Conservation (phyloP, 2,329 filamentous ascomycete genomes). For the Teratosphaeria destructans region DNA sequence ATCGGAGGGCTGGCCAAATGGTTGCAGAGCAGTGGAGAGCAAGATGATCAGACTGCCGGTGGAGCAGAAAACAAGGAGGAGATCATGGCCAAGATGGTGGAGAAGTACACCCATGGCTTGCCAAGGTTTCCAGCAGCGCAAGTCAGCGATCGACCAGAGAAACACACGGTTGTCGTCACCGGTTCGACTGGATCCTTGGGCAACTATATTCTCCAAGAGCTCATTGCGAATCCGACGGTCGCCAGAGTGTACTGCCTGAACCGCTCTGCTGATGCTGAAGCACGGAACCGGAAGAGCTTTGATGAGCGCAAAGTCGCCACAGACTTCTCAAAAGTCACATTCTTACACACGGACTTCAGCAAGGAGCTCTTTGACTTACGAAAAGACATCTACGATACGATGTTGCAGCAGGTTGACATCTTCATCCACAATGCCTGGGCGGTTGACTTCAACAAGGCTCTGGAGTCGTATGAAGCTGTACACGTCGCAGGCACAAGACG, state of each 20-base stretch:
- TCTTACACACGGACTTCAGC: slow-evolving; percentile 12
- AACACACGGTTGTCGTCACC: slow-evolving; percentile 23
- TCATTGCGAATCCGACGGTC: slow-evolving; percentile 18
- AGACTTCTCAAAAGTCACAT: slow-evolving; percentile 12
- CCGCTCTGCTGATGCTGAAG: slow-evolving; percentile 14
- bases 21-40: neutral
- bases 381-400: slow-evolving; percentile 10
- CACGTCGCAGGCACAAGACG: slow-evolving; percentile 22
- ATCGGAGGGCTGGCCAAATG: neutral
- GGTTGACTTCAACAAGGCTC: slow-evolving; percentile 28
- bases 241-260: slow-evolving; percentile 24
- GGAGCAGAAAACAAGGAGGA: slow-evolving; percentile 7
- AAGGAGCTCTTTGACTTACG: slow-evolving; percentile 18
- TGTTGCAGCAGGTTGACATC: slow-evolving; percentile 14
- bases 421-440: slow-evolving; percentile 30
- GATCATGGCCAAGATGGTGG: slow-evolving; percentile 18
- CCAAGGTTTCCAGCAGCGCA: neutral
- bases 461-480: slow-evolving; percentile 22
- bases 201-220: slow-evolving; percentile 22
- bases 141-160: neutral
- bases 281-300: slow-evolving; percentile 14
- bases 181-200: slow-evolving; percentile 28
- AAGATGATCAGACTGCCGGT: neutral
- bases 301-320: slow-evolving; percentile 9
- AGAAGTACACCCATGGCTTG: slow-evolving; percentile 19